Conservation (phyloP, 208 protist genomes). For the Wallacemonas sp. region DNA sequence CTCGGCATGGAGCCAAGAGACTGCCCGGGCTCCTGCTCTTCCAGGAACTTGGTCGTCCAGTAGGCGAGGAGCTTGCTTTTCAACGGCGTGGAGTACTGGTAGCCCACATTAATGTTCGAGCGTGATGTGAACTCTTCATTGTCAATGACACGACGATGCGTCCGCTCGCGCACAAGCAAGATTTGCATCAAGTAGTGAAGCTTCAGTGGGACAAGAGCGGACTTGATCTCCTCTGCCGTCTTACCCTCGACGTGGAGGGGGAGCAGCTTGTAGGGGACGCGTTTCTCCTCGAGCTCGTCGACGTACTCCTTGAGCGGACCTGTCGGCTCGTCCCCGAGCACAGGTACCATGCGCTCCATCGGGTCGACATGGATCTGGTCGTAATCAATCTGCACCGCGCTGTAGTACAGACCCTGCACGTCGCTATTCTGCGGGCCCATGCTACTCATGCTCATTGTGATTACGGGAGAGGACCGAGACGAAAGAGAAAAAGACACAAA, state of each 20-base stretch:
- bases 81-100: conserved; percentile 34
- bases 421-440: not conserved
- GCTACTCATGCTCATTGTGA: not conserved
- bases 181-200: conserved; percentile 59
- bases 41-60: conserved; percentile 21
- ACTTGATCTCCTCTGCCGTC: conserved; percentile 28
- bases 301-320: conserved; percentile 17
- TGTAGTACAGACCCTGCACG: conserved; percentile 20
- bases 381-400: conserved; percentile 16
- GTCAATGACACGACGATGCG: conserved; percentile 36
- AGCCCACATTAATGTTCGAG: conserved; percentile 26
- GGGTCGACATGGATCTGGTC: conserved; percentile 24
- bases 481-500: too few relatives aligned
- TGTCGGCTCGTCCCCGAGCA: conserved; percentile 28
- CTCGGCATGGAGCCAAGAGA: not conserved
- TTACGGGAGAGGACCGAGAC: too few relatives aligned
- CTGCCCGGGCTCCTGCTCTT: conserved; percentile 4
- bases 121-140: conserved; percentile 39
- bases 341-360: conserved; percentile 37
- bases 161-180: conserved; percentile 51
- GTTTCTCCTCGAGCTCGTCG: conserved; percentile 21
- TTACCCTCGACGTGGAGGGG: conserved; percentile 51
- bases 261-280: conserved; percentile 18
- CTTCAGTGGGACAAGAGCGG: conserved; percentile 38
- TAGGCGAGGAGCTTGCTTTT: conserved; percentile 35